phyloP scores from a whole-genome alignment of 208 protist species.

The Herpetomonas samuelpessoai region DNA sequence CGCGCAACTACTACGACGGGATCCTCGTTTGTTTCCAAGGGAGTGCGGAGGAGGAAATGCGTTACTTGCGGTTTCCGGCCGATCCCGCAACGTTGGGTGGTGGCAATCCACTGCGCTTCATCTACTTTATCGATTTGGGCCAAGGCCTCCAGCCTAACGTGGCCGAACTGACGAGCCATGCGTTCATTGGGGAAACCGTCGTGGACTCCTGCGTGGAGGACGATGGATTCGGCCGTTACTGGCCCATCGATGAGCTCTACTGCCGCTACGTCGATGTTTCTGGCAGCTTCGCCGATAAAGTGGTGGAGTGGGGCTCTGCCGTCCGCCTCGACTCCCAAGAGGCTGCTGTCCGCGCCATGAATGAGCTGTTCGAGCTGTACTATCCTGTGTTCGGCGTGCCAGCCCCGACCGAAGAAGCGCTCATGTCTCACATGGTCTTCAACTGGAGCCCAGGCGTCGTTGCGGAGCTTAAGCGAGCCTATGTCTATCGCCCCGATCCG shows the following conservation, averaged over 20 bases:
- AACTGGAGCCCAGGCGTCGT: conserved; percentile 40
- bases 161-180: conserved; percentile 33
- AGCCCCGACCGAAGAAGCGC: conserved; percentile 34
- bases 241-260: conserved; percentile 80
- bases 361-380: conserved; percentile 63
- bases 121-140: conserved; percentile 83
- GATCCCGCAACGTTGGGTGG: neutral
- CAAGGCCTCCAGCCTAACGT: conserved; percentile 77
- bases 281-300: conserved; percentile 32
- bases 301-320: conserved; percentile 48
- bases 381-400: conserved; percentile 51
- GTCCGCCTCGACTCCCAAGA: conserved; percentile 39
- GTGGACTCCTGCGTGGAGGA: conserved; percentile 80
- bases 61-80: conserved; percentile 70
- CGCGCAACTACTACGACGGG: conserved; percentile 44
- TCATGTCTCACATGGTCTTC: conserved; percentile 30
- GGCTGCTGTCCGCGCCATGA: conserved; percentile 46
- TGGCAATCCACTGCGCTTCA: conserved; percentile 35
- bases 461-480: conserved; percentile 22
- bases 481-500: conserved; percentile 40
- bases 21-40: conserved; percentile 60
- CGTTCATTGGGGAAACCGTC: conserved; percentile 72
- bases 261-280: conserved; percentile 61
- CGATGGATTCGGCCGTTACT: conserved; percentile 86
- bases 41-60: conserved; percentile 20